phyloP scores from a whole-genome alignment of 129 eudicot species.

The Cynara cardunculus region DNA sequence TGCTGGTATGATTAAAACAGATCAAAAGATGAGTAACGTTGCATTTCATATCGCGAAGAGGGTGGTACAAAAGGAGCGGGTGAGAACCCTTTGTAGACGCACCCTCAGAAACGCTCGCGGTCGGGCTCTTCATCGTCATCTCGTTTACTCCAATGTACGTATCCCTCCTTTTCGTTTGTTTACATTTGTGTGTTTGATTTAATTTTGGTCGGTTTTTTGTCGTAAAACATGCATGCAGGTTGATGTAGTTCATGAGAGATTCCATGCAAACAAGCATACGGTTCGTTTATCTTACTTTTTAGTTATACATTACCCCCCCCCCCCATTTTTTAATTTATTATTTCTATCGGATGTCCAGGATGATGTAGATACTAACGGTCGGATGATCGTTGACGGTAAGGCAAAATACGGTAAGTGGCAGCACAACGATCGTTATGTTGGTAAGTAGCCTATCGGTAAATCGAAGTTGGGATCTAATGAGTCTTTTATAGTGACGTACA shows the following conservation, averaged over 20 bases:
- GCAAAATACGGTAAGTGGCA: conserved; percentile 70
- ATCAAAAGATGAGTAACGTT: conserved; percentile 48
- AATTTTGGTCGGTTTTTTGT: background rate
- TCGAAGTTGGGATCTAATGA: background rate
- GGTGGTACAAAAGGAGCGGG: conserved; percentile 84
- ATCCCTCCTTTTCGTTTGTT: background rate
- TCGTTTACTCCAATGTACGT: conserved; percentile 82
- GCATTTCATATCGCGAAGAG: conserved; percentile 65
- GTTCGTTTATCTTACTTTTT: conserved; percentile 31
- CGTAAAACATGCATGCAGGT: conserved; percentile 47
- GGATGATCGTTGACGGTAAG: conserved; percentile 87
- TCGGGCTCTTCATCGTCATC: conserved; percentile 96
- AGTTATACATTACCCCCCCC: background rate
- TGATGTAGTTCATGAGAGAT: conserved; percentile 71
- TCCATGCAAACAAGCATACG: conserved; percentile 61
- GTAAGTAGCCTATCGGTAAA: conserved; percentile 31
- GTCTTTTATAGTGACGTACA: no score
- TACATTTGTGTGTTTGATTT: background rate
- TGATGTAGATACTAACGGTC: conserved; percentile 74
- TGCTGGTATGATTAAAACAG: background rate
- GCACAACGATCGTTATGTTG: conserved; percentile 95
- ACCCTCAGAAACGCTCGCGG: conserved; percentile 85
- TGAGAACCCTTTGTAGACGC: conserved; percentile 66
- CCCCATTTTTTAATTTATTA: no score
- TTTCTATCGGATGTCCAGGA: conserved; percentile 46